Conservation (phyloP, 179 eudicot species). For the Patellifolia procumbens region DNA sequence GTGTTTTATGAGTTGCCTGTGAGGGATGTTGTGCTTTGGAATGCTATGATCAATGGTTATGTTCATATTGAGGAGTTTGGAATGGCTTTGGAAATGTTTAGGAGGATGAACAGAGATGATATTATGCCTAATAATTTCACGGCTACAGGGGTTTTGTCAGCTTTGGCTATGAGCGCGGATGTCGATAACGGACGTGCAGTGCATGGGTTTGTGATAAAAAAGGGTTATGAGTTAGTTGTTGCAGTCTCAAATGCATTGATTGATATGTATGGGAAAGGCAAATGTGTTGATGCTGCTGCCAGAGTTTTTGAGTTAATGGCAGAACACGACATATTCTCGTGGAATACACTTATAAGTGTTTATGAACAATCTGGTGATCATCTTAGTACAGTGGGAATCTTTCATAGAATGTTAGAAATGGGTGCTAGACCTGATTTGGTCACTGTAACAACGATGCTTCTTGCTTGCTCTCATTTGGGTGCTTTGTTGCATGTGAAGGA, state of each 20-base stretch:
- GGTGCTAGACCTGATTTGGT: conserved; percentile 65
- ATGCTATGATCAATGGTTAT: conserved; percentile 38
- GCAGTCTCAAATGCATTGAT: conserved; percentile 50
- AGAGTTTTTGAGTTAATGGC: conserved; percentile 39
- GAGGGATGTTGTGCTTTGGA: conserved; percentile 50
- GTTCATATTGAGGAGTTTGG: conserved; percentile 34
- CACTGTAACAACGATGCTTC: conserved; percentile 58
- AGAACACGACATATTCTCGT: conserved; percentile 53
- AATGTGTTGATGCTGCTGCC: conserved; percentile 36
- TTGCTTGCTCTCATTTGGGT: conserved; percentile 59
- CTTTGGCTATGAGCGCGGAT: conserved; percentile 35
- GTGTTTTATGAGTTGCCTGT: conserved; percentile 54
- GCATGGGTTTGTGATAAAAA: conserved; percentile 52
- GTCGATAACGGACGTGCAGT: conserved; percentile 43
- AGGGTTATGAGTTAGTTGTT: conserved; percentile 34
- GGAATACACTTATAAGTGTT: conserved; percentile 62
- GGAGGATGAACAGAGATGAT: conserved; percentile 22
- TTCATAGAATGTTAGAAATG: conserved; percentile 28
- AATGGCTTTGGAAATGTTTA: conserved; percentile 33
- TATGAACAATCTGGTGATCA: conserved; percentile 40
- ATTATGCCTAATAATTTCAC: conserved; percentile 22
- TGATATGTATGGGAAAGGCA: conserved; percentile 64
- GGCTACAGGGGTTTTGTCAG: conserved; percentile 34
- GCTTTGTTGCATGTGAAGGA: conserved; percentile 52
- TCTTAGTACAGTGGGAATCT: conserved; percentile 23